Conservation (phyloP, 768 basidiomycete species). For the Boletus subparvulus region DNA sequence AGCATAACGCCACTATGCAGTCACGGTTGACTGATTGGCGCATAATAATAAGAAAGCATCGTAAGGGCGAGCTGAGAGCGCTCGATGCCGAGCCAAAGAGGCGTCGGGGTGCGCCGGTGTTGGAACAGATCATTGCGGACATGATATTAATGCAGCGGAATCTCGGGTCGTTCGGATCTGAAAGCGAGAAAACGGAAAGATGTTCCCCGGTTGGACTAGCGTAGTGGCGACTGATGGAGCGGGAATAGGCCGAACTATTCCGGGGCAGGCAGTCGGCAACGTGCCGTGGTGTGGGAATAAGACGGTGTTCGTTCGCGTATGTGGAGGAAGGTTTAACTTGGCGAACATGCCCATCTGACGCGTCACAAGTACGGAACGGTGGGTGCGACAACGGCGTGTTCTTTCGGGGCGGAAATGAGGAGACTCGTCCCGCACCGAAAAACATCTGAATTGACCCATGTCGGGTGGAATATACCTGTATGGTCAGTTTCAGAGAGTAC, state of each 20-base stretch:
- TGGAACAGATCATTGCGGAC: slow-evolving; percentile 9
- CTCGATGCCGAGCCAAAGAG: neutral
- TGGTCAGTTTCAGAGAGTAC: neutral
- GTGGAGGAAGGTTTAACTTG: neutral
- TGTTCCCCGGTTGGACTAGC: slow-evolving; percentile 6
- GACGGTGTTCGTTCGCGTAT: slow-evolving; percentile 13
- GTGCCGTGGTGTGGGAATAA: slow-evolving; percentile 11
- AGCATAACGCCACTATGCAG: slow-evolving; percentile 9
- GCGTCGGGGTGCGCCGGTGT: neutral
- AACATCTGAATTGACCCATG: too few species aligned
- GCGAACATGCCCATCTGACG: slow-evolving; percentile 21
- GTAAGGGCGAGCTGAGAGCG: neutral
- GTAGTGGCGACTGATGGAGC: neutral
- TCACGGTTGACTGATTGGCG: neutral
- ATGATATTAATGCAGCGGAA: slow-evolving; percentile 3
- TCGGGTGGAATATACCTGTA: neutral
- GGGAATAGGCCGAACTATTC: slow-evolving; percentile 13
- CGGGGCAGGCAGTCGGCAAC: slow-evolving; percentile 7
- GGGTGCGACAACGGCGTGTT: slow-evolving; percentile 17
- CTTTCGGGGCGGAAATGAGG: slow-evolving; percentile 17
- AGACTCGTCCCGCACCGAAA: neutral
- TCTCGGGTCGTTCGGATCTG: slow-evolving; percentile 14
- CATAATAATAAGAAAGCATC: neutral
- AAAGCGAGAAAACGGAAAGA: neutral
- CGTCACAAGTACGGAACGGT: slow-evolving; percentile 6